Conservation (phyloP, 2,329 filamentous ascomycete species). For the Didymella pomorum region DNA sequence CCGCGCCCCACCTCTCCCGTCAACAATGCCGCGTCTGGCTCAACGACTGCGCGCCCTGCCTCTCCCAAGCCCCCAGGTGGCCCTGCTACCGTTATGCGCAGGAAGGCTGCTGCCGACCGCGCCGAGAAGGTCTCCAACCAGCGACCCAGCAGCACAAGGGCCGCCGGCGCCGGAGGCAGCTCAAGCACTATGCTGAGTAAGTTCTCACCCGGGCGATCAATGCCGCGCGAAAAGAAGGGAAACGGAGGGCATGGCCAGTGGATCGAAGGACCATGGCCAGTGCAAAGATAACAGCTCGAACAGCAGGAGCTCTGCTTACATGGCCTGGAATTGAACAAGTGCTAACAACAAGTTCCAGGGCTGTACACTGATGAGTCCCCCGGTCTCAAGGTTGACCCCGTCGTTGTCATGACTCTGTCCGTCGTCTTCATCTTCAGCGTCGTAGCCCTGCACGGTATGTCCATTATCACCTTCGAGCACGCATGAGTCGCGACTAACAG, state of each 20-base stretch:
- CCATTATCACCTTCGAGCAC: not conserved
- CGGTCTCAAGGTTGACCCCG: constrained; percentile 95
- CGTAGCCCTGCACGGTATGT: constrained; percentile 92
- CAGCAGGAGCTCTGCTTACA: not conserved
- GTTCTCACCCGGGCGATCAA: constrained; percentile 48
- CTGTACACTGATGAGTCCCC: constrained; percentile 99
- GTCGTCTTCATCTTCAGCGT: constrained; percentile 99
- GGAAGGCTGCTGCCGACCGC: constrained; percentile 94
- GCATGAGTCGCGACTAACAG: constrained; percentile 25
- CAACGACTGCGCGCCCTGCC: constrained; percentile 76
- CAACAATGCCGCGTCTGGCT: constrained; percentile 63
- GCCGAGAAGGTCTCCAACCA: constrained; percentile 97
- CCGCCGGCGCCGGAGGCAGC: constrained; percentile 93
- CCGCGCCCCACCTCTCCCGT: constrained; percentile 51
- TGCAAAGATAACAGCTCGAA: not conserved
- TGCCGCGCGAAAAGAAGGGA: not conserved
- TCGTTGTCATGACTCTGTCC: constrained; percentile 94
- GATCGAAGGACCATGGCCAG: not conserved
- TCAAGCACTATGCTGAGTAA: constrained; percentile 98
- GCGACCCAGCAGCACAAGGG: constrained; percentile 87
- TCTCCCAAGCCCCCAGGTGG: constrained; percentile 92
- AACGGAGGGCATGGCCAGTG: not conserved
- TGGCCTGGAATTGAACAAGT: not conserved
- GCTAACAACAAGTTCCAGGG: constrained; percentile 57
- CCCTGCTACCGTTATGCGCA: constrained; percentile 92